Base-by-base conservation (phyloP, 345 rosid genomes). In the Laguncularia racemosa region DNA sequence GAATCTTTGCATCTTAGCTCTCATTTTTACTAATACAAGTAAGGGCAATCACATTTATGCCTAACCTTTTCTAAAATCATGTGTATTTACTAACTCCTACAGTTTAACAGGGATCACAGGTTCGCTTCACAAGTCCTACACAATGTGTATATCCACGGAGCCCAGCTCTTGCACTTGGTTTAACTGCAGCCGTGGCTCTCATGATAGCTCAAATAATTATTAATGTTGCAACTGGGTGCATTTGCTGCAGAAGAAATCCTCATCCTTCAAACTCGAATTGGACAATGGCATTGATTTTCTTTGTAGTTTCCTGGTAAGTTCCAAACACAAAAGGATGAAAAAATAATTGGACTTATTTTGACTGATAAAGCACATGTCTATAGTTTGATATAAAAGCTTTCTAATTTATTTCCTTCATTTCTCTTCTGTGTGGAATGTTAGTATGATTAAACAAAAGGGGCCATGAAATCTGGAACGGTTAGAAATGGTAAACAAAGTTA, bases 281-380 rank as follows among this genome's bases (percentile, higher is more conserved):
- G 91, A 75, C 74, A 15, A 47, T 78, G 51, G 76, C 99, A 51
- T 64, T 85, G 62, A 56, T 79, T 64, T 81, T 81, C 82, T 93
- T 76, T 38, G 74, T 84, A 66, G 71, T 79, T 76, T 93, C 95
- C 54, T 93, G 95, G 99, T 93, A 82, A 67, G 21, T 58, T 50
- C 61, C 49, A 48, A 21, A 3, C 46, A 48, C 54, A 12, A 16
- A 15, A 10, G 16, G 3, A 12, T 33, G 40, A 9, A 33, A 33
- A 33, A 33, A 33, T 6, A 33, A 33, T 33, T 33, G n/a, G 14
- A 14, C 50, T 47, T 47, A 4, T 47, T 10, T 47, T 47, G 50
- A 14, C 18, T n/a, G 14, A 33, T 4, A 33, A 6, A 33, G 40
- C 40, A 23, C 28, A 33, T 33, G 40, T 33, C 40, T 7, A 33